Conservation (phyloP, 768 basidiomycete genomes). For the Leccinellum luteum region DNA sequence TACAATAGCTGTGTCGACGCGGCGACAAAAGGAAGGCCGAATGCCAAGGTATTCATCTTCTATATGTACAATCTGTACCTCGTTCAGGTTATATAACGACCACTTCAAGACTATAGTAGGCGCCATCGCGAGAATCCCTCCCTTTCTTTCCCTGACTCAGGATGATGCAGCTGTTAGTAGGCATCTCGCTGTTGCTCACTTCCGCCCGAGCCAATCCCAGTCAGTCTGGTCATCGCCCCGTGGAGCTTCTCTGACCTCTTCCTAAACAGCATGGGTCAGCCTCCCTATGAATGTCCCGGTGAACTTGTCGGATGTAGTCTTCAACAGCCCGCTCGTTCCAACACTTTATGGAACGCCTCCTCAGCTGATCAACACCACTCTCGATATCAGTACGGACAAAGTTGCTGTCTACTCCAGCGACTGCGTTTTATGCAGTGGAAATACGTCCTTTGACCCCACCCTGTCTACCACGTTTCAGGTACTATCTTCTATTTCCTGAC, state of each 20-base stretch:
- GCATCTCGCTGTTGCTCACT: neutral
- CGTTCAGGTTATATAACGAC: too few species aligned
- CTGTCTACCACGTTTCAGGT: conserved; percentile 18
- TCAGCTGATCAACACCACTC: conserved; percentile 14
- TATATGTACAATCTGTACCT: too few species aligned
- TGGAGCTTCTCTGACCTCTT: neutral
- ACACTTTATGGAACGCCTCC: conserved; percentile 17
- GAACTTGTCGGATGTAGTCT: conserved; percentile 11
- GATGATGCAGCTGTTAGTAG: neutral
- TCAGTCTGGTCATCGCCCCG: neutral
- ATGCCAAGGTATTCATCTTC: too few species aligned
- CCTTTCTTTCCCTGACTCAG: too few species aligned
- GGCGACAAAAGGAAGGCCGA: too few species aligned
- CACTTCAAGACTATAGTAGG: too few species aligned
- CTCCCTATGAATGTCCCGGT: conserved; percentile 14
- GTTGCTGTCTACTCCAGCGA: conserved; percentile 19
- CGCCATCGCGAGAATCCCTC: too few species aligned
- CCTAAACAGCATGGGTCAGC: conserved; percentile 15
- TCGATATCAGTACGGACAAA: conserved; percentile 18
- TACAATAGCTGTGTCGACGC: too few species aligned
- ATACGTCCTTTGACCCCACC: conserved; percentile 11
- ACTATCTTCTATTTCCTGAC: neutral
- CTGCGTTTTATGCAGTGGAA: conserved; percentile 23
- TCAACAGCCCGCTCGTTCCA: conserved; percentile 16
- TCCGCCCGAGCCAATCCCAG: conserved; percentile 1